Base-by-base conservation (phyloP, 345 rosid species). In the Citrus medica region DNA sequence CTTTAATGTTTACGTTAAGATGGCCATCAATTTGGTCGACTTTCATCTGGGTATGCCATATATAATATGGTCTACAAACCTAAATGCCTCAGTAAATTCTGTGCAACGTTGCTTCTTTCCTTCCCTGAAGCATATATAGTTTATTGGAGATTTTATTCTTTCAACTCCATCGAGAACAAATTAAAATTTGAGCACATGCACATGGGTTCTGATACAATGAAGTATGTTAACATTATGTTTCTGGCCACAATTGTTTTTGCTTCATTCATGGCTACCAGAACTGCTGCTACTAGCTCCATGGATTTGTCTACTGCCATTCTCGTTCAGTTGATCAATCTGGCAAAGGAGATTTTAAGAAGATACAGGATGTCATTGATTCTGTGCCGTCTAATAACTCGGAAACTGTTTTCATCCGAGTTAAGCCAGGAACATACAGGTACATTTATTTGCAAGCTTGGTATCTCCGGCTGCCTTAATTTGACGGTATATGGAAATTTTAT, bases 381-480 rank as follows among this genome's bases (percentile, higher is more conserved):
- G 87, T 93, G 53, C 93, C 94, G 7, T 79, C 92, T n/a, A 77
- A 82, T 12, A 89, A 89, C 67, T 61, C 83, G 7, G 82, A 88
- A 14, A 65, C 77, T 67, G 77, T 87, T 71, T 87, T 80, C 85
- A 88, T 93, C 67, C 83, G 77, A 84, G 94, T 91, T 72, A 89
- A 90, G 74, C 91, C 97, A 17, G 95, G 97, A 78, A 82, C 77
- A 16, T 93, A 93, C 86, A 80, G 93, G 97, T 92, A 17, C 76
- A 71, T 21, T 21, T 51, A 46, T 46, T 46, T 12, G 17, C 51
- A 13, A 13, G 17, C 51, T 46, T 12, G 51, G 5, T 13, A 46
- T 46, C 4, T 12, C 16, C 4, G 16, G 7, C 19, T 64, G 68
- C n/a, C 19, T 7, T 16, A 65, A 65, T 65, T 17, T 32, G n/a